phyloP scores from a whole-genome alignment of 2,329 filamentous ascomycete genomes.

The Colletotrichum sp. region DNA sequence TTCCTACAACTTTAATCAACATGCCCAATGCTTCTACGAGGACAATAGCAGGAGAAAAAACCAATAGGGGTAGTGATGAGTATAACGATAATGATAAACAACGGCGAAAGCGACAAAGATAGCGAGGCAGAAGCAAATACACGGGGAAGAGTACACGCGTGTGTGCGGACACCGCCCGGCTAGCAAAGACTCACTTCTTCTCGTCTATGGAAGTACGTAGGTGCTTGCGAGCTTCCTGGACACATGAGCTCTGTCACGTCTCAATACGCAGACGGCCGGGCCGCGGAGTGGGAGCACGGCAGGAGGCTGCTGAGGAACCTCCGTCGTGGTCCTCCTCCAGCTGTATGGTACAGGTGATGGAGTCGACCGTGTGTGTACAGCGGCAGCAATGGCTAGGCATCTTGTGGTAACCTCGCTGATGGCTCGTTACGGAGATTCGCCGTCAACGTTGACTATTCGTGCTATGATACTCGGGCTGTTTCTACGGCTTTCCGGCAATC shows the following conservation, averaged over 20 bases:
- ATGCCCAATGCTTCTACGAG: not conserved
- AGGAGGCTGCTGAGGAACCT: not conserved
- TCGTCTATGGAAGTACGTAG: not conserved
- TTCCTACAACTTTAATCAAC: not conserved
- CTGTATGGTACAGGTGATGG: not conserved
- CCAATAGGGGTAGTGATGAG: rapidly evolving
- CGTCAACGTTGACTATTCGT: not conserved
- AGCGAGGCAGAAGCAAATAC: not conserved
- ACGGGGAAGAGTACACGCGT: too few species aligned
- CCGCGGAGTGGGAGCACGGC: not conserved
- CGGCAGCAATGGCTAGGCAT: not conserved
- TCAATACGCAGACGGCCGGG: not conserved
- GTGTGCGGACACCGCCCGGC: too few species aligned
- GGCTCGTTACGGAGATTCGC: too few species aligned
- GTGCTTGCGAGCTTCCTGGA: not conserved
- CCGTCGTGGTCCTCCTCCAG: not conserved
- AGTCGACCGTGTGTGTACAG: not conserved
- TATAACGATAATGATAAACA: not conserved
- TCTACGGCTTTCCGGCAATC: not conserved
- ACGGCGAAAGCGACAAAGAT: not conserved
- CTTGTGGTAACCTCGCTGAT: not conserved
- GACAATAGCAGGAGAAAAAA: not conserved
- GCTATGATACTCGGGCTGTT: rapidly evolving
- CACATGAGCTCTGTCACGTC: not conserved
- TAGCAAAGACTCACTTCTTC: not conserved